Conservation (phyloP, 768 basidiomycete genomes). For the Tulasnella sp. region DNA sequence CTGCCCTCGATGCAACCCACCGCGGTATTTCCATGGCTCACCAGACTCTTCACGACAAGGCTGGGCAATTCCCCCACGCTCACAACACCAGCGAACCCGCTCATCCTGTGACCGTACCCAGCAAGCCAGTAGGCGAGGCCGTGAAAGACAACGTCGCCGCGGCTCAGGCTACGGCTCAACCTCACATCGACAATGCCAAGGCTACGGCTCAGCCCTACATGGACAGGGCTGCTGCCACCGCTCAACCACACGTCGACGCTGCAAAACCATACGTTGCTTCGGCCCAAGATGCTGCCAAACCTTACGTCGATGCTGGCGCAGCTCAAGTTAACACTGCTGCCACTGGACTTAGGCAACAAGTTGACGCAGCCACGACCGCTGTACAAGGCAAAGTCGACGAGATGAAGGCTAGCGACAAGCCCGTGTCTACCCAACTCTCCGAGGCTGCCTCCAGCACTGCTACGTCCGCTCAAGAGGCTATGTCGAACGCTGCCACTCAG, state of each 20-base stretch:
- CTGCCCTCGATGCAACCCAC: conserved; percentile 31
- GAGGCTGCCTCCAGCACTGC: not conserved
- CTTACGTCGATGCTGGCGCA: conserved; percentile 12
- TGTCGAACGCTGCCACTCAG: not conserved
- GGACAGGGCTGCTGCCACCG: conserved; percentile 26
- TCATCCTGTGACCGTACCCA: conserved; percentile 29
- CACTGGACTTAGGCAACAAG: not conserved
- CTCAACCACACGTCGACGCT: conserved; percentile 24
- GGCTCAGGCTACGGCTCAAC: conserved; percentile 27
- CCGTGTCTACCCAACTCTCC: not conserved
- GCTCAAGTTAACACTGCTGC: conserved; percentile 5
- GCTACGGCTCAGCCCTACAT: conserved; percentile 36
- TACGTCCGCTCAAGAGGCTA: not conserved
- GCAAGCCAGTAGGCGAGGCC: conserved; percentile 30
- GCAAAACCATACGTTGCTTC: conserved; percentile 1
- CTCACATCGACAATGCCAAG: conserved; percentile 38
- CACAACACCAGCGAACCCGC: conserved; percentile 25
- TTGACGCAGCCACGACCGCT: not conserved
- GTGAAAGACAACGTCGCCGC: conserved; percentile 18
- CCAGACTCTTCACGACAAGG: conserved; percentile 7
- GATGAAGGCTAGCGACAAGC: conserved; percentile 3
- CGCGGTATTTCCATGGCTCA: conserved; percentile 31
- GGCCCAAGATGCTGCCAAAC: conserved; percentile 3
- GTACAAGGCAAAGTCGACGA: not conserved
- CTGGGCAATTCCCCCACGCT: not conserved